Percentiles rank a stretch among this genome's conserved stretches.
Conservation (phyloP, 2,329 filamentous ascomycete species). For the Cordyceps militaris region DNA sequence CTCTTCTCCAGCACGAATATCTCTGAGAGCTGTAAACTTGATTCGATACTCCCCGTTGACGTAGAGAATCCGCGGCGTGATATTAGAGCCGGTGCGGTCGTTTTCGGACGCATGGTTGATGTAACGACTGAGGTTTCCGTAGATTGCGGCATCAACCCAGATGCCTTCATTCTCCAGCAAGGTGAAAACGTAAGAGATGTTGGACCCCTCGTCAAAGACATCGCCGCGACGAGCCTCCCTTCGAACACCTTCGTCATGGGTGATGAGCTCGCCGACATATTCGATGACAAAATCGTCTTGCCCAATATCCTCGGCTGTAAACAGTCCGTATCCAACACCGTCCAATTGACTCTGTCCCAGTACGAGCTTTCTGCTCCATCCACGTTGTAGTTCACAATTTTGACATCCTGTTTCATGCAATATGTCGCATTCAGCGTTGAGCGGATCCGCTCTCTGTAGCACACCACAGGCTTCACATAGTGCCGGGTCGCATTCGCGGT, state of each 20-base stretch:
- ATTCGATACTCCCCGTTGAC: constrained; percentile 73
- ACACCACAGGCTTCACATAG: constrained; percentile 68
- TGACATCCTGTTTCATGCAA: constrained; percentile 56
- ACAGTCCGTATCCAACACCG: constrained; percentile 67
- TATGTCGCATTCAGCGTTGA: constrained; percentile 53
- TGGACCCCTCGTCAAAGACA: constrained; percentile 52
- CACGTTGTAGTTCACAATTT: constrained; percentile 66
- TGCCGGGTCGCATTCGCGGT: constrained; percentile 74
- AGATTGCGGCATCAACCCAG: constrained; percentile 67
- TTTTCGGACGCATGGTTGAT: constrained; percentile 66
- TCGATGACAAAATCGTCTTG: constrained; percentile 71
- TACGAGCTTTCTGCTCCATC: constrained; percentile 56
- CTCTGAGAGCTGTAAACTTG: constrained; percentile 60
- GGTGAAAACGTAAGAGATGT: constrained; percentile 59
- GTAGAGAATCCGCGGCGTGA: constrained; percentile 58
- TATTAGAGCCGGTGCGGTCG: constrained; percentile 50
- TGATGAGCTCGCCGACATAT: constrained; percentile 73
- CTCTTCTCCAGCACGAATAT: constrained; percentile 66
- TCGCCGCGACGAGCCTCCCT: constrained; percentile 55
- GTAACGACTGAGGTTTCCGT: constrained; percentile 75
- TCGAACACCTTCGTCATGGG: constrained; percentile 60
- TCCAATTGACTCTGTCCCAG: constrained; percentile 64
- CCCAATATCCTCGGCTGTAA: constrained; percentile 59
- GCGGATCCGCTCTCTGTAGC: constrained; percentile 58
- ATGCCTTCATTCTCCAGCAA: constrained; percentile 53